phyloP scores from a whole-genome alignment of 768 basidiomycete species.

The Calocera viscosa region DNA sequence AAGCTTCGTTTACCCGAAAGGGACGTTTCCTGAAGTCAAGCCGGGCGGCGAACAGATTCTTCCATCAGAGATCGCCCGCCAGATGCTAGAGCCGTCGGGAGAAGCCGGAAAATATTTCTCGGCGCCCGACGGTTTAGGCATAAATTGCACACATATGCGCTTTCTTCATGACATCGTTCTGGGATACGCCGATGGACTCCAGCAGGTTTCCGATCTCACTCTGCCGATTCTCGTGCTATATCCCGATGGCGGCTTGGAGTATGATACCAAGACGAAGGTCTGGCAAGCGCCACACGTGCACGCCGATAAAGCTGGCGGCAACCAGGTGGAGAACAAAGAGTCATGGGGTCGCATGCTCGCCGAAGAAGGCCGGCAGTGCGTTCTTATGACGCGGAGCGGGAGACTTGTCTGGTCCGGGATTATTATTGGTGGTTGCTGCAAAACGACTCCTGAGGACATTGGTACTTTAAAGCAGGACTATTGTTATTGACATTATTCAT shows the following conservation, averaged over 20 bases:
- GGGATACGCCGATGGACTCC: conserved; percentile 27
- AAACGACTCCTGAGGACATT: conserved; percentile 45
- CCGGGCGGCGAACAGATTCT: conserved; percentile 10
- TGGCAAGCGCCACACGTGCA: conserved; percentile 28
- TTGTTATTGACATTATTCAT: neutral
- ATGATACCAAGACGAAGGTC: conserved; percentile 35
- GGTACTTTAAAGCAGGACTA: conserved; percentile 16
- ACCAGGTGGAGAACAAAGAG: neutral
- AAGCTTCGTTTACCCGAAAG: conserved; percentile 46
- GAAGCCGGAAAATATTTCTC: conserved; percentile 13
- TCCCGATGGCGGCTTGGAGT: conserved; percentile 55
- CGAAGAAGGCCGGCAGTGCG: conserved; percentile 1
- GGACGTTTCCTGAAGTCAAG: conserved; percentile 14
- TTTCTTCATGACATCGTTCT: conserved; percentile 33
- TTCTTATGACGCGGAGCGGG: conserved; percentile 29
- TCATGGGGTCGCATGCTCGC: conserved; percentile 19
- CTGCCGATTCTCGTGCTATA: conserved; percentile 42
- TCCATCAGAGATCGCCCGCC: conserved; percentile 10
- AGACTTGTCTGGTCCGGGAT: conserved; percentile 32
- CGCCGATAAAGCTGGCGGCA: neutral
- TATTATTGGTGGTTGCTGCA: conserved; percentile 60
- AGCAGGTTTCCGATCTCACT: conserved; percentile 11
- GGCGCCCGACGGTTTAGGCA: conserved; percentile 46
- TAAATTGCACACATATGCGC: conserved; percentile 55
- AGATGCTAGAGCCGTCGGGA: conserved; percentile 6